These are phyloP conservation scores for Castanospermum australe DNA, from an alignment of 306 rosid genomes.

Conservation along the genomic window DNA sequence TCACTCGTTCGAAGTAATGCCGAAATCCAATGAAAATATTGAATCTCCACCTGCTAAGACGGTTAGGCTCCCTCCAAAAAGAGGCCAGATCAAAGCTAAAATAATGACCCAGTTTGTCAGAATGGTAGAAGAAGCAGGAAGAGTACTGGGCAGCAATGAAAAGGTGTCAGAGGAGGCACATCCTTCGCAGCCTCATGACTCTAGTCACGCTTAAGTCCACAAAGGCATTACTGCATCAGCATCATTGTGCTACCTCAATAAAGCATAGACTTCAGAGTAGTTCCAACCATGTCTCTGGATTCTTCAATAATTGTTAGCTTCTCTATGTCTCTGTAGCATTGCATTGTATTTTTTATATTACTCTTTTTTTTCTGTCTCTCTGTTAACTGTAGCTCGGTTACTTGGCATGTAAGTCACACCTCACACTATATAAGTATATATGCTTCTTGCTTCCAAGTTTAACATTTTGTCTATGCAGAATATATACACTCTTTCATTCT, in stretches of 20 bases:
- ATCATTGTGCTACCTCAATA: not conserved
- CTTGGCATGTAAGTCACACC: not conserved
- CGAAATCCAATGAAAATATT: conserved; percentile 22
- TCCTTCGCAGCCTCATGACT: conserved; percentile 15
- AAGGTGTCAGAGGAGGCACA: conserved; percentile 37
- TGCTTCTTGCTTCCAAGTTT: not conserved
- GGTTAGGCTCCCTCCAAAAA: conserved; percentile 49
- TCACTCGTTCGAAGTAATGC: conserved; percentile 34
- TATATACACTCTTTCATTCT: not conserved
- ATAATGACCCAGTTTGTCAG: conserved; percentile 32
- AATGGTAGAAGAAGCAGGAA: conserved; percentile 34
- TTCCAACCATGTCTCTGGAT: not conserved
- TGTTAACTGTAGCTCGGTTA: not conserved
- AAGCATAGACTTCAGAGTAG: not conserved
- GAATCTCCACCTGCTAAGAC: conserved; percentile 5
- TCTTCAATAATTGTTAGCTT: not conserved
- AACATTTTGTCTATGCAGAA: not conserved
- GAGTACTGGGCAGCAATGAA: conserved; percentile 28
- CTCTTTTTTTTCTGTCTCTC: not conserved
- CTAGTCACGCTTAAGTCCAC: not conserved
- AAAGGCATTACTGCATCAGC: not conserved
- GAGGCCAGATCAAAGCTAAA: conserved; percentile 49
- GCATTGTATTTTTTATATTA: not conserved
- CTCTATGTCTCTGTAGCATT: not conserved
- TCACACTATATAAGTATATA: not conserved